Conservation (phyloP, 345 rosid species). For the Eucalyptus pauciflora region DNA sequence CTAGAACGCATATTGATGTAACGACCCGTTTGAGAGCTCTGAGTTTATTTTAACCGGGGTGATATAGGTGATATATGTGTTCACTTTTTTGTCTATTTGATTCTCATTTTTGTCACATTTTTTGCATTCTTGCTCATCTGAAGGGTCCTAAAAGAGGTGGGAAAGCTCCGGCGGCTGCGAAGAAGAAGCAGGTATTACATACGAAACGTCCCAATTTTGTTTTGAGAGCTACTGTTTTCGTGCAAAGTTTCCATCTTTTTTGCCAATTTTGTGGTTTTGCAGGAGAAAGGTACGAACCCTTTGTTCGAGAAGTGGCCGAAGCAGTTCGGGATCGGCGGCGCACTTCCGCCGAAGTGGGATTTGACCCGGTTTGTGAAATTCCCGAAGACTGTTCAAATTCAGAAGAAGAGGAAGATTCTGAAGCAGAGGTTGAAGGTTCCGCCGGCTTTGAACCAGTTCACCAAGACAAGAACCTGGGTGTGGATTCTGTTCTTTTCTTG, state of each 20-base stretch:
- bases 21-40: background rate
- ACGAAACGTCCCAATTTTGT: background rate
- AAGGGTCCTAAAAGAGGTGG: slow-evolving; percentile 48
- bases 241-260: background rate
- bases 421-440: slow-evolving; percentile 77
- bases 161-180: slow-evolving; percentile 15
- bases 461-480: slow-evolving; percentile 80
- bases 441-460: slow-evolving; percentile 71
- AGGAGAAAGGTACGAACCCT: slow-evolving; percentile 64
- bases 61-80: background rate
- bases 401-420: slow-evolving; percentile 69
- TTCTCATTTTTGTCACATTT: background rate
- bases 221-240: background rate
- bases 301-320: slow-evolving; percentile 62
- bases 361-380: slow-evolving; percentile 58
- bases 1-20: background rate
- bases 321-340: slow-evolving; percentile 78
- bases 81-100: background rate
- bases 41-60: background rate
- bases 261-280: background rate
- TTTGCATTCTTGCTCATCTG: background rate
- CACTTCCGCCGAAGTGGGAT: slow-evolving; percentile 67
- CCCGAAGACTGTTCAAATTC: slow-evolving; percentile 59
- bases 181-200: slow-evolving; percentile 23
- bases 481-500: background rate